Evolutionary conservation across 805 yeast species (phyloP).

Genomic region (Scheffersomyces spartinae): DNA sequence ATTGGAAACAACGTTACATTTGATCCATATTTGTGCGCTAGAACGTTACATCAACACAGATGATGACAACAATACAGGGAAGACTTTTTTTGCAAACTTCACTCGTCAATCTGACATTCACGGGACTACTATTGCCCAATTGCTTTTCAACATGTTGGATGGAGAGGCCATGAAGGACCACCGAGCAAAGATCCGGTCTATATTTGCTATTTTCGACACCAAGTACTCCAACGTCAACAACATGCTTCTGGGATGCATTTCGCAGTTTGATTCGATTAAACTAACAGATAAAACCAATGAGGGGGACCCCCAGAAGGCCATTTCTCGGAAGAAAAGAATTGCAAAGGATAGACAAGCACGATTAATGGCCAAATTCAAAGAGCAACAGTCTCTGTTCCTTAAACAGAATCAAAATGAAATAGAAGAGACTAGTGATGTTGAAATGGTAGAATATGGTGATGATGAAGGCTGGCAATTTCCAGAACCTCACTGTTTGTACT

Average conservation of each 20-base stretch:
- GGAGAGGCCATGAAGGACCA: conserved; percentile 28
- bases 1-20: conserved; percentile 47
- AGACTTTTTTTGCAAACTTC: conserved; percentile 18
- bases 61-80: too few species aligned
- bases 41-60: too few species aligned
- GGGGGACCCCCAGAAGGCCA: conserved; percentile 10
- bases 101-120: conserved; percentile 18
- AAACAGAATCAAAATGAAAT: conserved; percentile 31
- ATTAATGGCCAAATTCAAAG: conserved; percentile 66
- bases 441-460: conserved; percentile 26
- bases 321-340: conserved; percentile 39
- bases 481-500: conserved; percentile 63
- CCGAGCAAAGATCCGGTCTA: conserved; percentile 47
- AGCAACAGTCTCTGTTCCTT: conserved; percentile 69
- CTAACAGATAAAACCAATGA: too few species aligned
- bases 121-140: conserved; percentile 25
- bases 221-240: not conserved
- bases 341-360: conserved; percentile 64
- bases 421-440: conserved; percentile 27
- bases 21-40: conserved; percentile 51
- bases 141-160: conserved; percentile 25
- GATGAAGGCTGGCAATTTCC: conserved; percentile 57
- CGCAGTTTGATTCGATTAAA: too few species aligned
- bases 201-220: conserved; percentile 20
- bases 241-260: too few species aligned